phyloP scores from a whole-genome alignment of 2,329 filamentous ascomycete genomes.

The Pseudocercospora fuligena region DNA sequence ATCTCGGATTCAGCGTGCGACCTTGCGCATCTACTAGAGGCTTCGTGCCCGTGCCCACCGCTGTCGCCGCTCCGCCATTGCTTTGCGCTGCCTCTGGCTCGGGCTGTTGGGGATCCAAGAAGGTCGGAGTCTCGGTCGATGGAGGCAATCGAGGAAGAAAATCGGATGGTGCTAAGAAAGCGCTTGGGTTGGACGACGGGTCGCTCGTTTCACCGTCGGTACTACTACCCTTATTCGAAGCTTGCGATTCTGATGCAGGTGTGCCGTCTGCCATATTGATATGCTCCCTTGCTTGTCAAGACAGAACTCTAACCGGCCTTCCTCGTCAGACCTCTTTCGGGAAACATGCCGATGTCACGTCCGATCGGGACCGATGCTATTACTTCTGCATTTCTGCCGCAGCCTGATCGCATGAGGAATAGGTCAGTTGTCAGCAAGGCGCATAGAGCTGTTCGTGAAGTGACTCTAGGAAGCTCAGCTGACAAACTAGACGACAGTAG shows the following conservation, averaged over 20 bases:
- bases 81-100: not conserved
- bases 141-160: slow-evolving; percentile 32
- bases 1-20: slow-evolving; percentile 45
- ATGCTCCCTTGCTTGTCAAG: slow-evolving; percentile 7
- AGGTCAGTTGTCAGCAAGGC: not conserved
- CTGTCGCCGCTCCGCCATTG: not conserved
- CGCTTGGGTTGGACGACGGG: slow-evolving; percentile 18
- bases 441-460: not conserved
- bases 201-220: not conserved
- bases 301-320: not conserved
- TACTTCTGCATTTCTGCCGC: not conserved
- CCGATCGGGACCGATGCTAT: not conserved
- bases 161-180: slow-evolving; percentile 30
- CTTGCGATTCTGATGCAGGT: slow-evolving; percentile 11
- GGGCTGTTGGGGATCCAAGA: not conserved
- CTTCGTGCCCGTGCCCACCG: slow-evolving; percentile 15
- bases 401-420: not conserved
- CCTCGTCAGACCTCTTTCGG: not conserved
- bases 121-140: slow-evolving; percentile 27
- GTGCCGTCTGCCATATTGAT: slow-evolving; percentile 11
- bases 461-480: not conserved
- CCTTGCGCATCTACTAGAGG: slow-evolving; percentile 39
- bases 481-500: not conserved
- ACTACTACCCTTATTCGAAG: slow-evolving; percentile 6
- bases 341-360: not conserved